These are phyloP conservation scores for Verticillium zaregamsianum DNA, from an alignment of 2,329 filamentous ascomycete species.

Conservation along the genomic window DNA sequence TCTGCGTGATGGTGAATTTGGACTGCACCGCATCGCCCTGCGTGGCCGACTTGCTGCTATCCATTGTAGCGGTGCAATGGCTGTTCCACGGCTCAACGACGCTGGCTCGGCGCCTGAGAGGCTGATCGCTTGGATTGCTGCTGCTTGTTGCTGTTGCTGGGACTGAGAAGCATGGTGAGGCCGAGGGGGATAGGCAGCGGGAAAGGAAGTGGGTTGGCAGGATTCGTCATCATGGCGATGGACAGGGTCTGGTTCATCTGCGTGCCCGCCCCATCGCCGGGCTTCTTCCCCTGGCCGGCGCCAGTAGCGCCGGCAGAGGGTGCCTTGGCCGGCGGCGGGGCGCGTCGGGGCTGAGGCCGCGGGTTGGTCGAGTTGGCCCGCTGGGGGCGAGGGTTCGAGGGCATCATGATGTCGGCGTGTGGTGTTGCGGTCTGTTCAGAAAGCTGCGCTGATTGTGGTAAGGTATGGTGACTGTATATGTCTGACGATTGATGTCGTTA, in stretches of 20 bases:
- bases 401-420: not conserved
- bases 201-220: slow-evolving; percentile 17
- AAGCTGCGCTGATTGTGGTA: not conserved
- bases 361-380: not conserved
- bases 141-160: not conserved
- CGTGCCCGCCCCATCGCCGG: slow-evolving; percentile 13
- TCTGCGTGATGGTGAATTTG: not conserved
- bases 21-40: not conserved
- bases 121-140: not conserved
- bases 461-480: no score
- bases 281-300: not conserved
- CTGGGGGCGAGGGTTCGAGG: not conserved
- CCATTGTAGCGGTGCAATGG: not conserved
- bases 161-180: slow-evolving; percentile 12
- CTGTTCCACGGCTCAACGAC: not conserved
- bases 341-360: not conserved
- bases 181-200: slow-evolving; percentile 17
- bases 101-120: not conserved
- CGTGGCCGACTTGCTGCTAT: not conserved
- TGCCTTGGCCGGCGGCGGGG: not conserved
- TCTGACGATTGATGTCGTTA: not conserved
- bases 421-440: not conserved
- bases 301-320: not conserved
- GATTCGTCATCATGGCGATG: slow-evolving; percentile 16
- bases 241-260: slow-evolving; percentile 18